phyloP scores from a whole-genome alignment of 2,329 filamentous ascomycete genomes.

The Exophiala viscosa region DNA sequence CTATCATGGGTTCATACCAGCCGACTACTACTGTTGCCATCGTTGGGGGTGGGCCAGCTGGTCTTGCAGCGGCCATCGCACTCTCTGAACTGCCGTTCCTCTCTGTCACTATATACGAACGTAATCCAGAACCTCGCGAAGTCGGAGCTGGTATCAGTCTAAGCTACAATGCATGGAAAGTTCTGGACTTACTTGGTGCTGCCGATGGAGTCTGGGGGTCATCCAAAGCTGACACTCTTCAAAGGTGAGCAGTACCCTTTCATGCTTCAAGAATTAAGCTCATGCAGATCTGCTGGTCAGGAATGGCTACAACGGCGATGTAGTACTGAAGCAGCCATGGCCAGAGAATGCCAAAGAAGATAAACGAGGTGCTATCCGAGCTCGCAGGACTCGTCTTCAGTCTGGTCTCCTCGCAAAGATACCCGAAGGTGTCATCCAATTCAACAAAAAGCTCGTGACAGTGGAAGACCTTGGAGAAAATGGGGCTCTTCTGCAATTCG shows the following conservation, averaged over 20 bases:
- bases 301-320: constrained; percentile 33
- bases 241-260: constrained; percentile 23
- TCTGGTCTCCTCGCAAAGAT: constrained; percentile 47
- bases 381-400: constrained; percentile 42
- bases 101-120: constrained; percentile 44
- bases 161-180: constrained; percentile 46
- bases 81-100: constrained; percentile 42
- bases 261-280: not conserved
- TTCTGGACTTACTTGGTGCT: constrained; percentile 45
- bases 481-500: constrained; percentile 40
- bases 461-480: constrained; percentile 37
- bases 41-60: constrained; percentile 38
- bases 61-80: constrained; percentile 45
- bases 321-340: constrained; percentile 20
- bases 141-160: constrained; percentile 48
- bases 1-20: constrained; percentile 9
- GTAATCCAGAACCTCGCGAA: constrained; percentile 42
- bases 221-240: constrained; percentile 30
- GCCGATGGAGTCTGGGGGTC: constrained; percentile 38
- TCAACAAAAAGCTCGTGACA: constrained; percentile 43
- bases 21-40: constrained; percentile 32
- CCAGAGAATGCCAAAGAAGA: constrained; percentile 14
- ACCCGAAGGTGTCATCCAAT: constrained; percentile 41
- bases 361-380: constrained; percentile 28
- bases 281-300: constrained; percentile 19